Conservation (phyloP, 2,329 filamentous ascomycete species). For the Curvularia sp. region DNA sequence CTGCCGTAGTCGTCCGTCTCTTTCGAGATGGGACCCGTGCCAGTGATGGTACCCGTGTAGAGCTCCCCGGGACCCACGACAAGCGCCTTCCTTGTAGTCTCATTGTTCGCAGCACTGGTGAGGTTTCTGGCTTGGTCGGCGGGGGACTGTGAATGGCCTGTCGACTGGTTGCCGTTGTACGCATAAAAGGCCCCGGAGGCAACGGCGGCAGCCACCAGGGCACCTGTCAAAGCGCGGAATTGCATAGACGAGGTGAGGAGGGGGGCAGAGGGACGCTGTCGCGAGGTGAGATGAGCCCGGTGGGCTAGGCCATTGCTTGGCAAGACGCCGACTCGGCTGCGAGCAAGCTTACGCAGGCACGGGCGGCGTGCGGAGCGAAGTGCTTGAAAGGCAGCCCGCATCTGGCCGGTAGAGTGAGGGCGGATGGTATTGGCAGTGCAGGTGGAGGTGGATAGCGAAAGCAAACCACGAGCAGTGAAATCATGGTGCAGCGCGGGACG, state of each 20-base stretch:
- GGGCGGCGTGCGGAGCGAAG: conserved; percentile 72
- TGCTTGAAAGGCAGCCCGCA: conserved; percentile 74
- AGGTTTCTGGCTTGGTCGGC: conserved; percentile 43
- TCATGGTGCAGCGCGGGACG: conserved; percentile 15
- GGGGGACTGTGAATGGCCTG: conserved; percentile 31
- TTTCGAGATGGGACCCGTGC: conserved; percentile 87
- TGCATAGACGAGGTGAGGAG: conserved; percentile 76
- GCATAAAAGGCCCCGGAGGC: conserved; percentile 80
- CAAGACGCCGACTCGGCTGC: conserved; percentile 53
- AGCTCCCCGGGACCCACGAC: conserved; percentile 91
- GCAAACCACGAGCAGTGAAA: conserved; percentile 17
- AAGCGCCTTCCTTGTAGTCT: conserved; percentile 70
- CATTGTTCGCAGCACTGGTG: conserved; percentile 46
- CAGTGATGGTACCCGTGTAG: conserved; percentile 84
- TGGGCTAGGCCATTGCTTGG: conserved; percentile 55
- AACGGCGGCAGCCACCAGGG: conserved; percentile 70
- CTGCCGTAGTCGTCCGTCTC: conserved; percentile 82
- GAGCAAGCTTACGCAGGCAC: conserved; percentile 66
- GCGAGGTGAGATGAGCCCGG: conserved; percentile 54
- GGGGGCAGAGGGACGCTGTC: conserved; percentile 50
- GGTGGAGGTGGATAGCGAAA: conserved; percentile 15
- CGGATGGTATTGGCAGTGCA: conserved; percentile 10
- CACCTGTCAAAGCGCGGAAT: conserved; percentile 70
- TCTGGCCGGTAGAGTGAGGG: conserved; percentile 51
- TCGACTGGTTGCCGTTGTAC: conserved; percentile 59